Conservation (phyloP, 495 filamentous ascomycete species). For the Bacidia rubella region DNA sequence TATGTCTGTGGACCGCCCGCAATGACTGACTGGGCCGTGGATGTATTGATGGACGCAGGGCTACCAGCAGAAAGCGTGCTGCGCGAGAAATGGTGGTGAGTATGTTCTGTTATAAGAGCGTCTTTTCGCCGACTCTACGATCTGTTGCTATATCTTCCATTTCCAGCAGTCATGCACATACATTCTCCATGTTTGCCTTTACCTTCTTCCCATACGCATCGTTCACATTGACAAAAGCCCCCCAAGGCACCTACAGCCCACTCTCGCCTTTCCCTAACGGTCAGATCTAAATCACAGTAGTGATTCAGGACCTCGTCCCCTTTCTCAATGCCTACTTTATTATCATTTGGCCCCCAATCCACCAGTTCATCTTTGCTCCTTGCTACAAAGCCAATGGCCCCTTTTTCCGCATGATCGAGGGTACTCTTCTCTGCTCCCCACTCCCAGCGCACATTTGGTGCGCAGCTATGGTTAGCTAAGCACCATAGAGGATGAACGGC, state of each 20-base stretch:
- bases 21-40: conserved; percentile 73
- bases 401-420: conserved; percentile 20
- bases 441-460: conserved; percentile 89
- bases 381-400: conserved; percentile 57
- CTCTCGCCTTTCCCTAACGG: conserved; percentile 67
- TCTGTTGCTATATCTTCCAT: not conserved
- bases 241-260: conserved; percentile 79
- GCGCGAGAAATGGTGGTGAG: conserved; percentile 82
- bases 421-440: conserved; percentile 39
- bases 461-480: conserved; percentile 83
- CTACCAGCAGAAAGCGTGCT: conserved; percentile 46
- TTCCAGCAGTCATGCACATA: not conserved
- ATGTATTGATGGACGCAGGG: conserved; percentile 33
- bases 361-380: conserved; percentile 30
- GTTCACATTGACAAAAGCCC: conserved; percentile 67
- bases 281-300: conserved; percentile 79
- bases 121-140: not conserved
- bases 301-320: conserved; percentile 83
- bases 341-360: conserved; percentile 25
- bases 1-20: conserved; percentile 68
- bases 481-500: conserved; percentile 67
- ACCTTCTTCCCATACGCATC: conserved; percentile 56
- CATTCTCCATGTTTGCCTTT: not conserved
- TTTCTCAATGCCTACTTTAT: conserved; percentile 45
- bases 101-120: too few relatives aligned